Percentiles rank a stretch among this genome's conserved stretches.
These are phyloP conservation scores for Terfezia claveryi DNA, from an alignment of 495 filamentous ascomycete species.

Conservation along the genomic window DNA sequence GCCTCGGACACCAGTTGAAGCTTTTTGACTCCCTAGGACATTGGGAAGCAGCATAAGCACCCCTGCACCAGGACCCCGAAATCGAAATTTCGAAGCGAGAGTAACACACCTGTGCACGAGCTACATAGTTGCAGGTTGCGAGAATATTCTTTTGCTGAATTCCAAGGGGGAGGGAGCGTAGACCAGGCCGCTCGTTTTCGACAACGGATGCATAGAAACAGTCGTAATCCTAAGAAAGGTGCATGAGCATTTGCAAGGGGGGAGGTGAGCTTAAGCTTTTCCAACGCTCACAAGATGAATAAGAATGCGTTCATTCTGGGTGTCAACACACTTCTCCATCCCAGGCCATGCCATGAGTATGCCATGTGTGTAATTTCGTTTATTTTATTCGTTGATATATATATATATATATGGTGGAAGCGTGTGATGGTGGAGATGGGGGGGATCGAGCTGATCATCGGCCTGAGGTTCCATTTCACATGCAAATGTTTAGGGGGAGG, in stretches of 20 bases:
- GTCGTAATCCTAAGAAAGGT: slow-evolving; percentile 47
- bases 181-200: slow-evolving; percentile 51
- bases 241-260: not conserved
- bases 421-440: too few relatives aligned
- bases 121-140: slow-evolving; percentile 89
- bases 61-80: too few relatives aligned
- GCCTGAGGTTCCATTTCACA: too few relatives aligned
- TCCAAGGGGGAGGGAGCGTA: slow-evolving; percentile 46
- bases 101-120: slow-evolving; percentile 26
- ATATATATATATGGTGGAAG: too few relatives aligned
- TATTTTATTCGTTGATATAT: too few relatives aligned
- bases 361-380: too few relatives aligned
- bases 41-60: not conserved
- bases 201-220: slow-evolving; percentile 87
- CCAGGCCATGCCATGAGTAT: too few relatives aligned
- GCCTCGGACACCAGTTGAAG: slow-evolving; percentile 66
- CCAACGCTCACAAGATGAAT: slow-evolving; percentile 7
- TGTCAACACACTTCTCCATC: not conserved
- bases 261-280: not conserved
- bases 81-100: not conserved
- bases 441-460: too few relatives aligned
- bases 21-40: slow-evolving; percentile 48
- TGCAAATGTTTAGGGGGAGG: too few relatives aligned
- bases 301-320: slow-evolving; percentile 5
- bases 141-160: slow-evolving; percentile 61